Percentiles rank a stretch among this genome's conserved stretches.
These are phyloP conservation scores for Pestalotiopsis sp. DNA, from an alignment of 2,329 filamentous ascomycete species.

Conservation along the genomic window DNA sequence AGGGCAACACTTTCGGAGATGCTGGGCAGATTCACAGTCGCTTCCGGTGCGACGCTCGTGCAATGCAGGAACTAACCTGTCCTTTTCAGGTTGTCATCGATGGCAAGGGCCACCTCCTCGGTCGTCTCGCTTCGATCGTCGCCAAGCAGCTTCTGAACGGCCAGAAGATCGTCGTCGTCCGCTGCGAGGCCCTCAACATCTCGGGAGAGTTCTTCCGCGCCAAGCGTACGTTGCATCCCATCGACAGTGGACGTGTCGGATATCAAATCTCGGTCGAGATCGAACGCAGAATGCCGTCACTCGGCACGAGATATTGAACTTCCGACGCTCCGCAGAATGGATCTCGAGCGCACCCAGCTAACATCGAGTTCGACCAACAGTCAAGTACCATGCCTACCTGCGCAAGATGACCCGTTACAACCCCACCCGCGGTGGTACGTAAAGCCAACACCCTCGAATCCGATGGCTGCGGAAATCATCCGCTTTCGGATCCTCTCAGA, in stretches of 20 bases:
- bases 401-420: constrained; percentile 99
- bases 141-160: constrained; percentile 99
- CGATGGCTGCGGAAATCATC: background rate
- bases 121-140: constrained; percentile 96
- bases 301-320: background rate
- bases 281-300: background rate
- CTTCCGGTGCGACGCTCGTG: background rate
- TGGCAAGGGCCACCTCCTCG: constrained; percentile 99
- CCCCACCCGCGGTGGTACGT: constrained; percentile 94
- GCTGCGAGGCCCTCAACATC: constrained; percentile 99
- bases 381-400: constrained; percentile 99
- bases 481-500: background rate
- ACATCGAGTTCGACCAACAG: constrained; percentile 64
- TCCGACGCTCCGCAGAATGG: background rate
- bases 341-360: constrained; percentile 4
- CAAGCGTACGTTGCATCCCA: constrained; percentile 81
- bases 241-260: background rate
- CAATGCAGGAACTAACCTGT: constrained; percentile 33
- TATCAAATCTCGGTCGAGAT: background rate
- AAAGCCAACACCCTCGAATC: constrained; percentile 15
- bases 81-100: constrained; percentile 86
- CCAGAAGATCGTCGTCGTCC: constrained; percentile 99
- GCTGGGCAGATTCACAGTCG: constrained; percentile 2
- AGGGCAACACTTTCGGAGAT: background rate
- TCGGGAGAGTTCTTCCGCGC: constrained; percentile 99